Evolutionary conservation across 768 basidiomycete species (phyloP).

Genomic region (Clathrus columnatus): DNA sequence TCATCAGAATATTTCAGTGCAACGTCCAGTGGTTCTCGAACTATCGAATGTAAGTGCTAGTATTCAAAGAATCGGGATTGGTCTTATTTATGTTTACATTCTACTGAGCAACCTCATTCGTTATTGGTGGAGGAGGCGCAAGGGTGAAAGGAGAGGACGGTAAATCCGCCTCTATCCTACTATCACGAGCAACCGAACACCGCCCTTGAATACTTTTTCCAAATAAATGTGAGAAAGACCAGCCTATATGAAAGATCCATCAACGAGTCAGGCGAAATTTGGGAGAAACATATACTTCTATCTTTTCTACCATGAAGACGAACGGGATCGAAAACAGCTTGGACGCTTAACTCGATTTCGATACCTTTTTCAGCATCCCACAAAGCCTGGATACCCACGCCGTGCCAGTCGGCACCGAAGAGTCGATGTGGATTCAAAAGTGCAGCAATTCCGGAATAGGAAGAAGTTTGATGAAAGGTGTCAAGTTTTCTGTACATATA

Average conservation of each 20-base stretch:
- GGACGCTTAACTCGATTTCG: slow-evolving; percentile 59
- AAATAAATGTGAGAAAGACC: slow-evolving; percentile 64
- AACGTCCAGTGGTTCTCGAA: slow-evolving; percentile 42
- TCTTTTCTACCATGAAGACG: slow-evolving; percentile 39
- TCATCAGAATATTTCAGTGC: slow-evolving; percentile 47
- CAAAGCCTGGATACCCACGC: slow-evolving; percentile 69
- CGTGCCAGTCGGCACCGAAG: slow-evolving; percentile 90
- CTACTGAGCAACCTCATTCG: slow-evolving; percentile 38
- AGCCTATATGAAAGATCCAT: slow-evolving; percentile 60
- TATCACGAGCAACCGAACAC: slow-evolving; percentile 65
- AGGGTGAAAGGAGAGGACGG: slow-evolving; percentile 39
- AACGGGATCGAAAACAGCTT: slow-evolving; percentile 74
- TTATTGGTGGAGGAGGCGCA: slow-evolving; percentile 42
- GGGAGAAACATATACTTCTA: slow-evolving; percentile 37
- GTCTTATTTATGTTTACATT: slow-evolving; percentile 39
- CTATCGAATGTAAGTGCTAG: slow-evolving; percentile 22
- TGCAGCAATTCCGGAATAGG: slow-evolving; percentile 79
- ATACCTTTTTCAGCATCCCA: slow-evolving; percentile 45
- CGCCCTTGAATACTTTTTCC: slow-evolving; percentile 50
- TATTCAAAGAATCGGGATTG: not conserved
- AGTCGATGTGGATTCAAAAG: slow-evolving; percentile 79
- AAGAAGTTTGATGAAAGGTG: slow-evolving; percentile 89
- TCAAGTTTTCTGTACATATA: slow-evolving; percentile 97
- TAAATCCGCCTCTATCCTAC: slow-evolving; percentile 41
- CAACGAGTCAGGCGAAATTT: slow-evolving; percentile 6